These are phyloP conservation scores for Eragrostis tef DNA, from an alignment of 202 grass and related monocot genomes.

Conservation along the genomic window DNA sequence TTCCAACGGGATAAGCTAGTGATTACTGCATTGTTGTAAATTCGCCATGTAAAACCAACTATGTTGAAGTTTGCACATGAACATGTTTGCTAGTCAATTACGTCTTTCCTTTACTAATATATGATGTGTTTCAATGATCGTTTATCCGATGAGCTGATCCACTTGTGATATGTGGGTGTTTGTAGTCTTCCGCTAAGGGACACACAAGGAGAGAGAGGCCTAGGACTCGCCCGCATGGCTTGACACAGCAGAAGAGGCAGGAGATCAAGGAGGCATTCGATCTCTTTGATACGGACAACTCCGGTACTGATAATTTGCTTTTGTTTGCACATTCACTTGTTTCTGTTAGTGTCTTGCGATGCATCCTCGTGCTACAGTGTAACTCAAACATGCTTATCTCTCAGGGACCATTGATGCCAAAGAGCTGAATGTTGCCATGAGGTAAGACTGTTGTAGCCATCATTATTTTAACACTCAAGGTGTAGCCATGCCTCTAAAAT, in stretches of 20 bases:
- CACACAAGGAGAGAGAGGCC: conserved; percentile 65
- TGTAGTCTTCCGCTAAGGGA: conserved; percentile 57
- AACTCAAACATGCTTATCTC: conserved; percentile 12
- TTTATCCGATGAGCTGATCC: background rate
- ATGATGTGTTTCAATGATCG: background rate
- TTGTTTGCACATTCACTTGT: background rate
- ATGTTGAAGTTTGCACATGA: background rate
- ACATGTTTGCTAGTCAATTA: background rate
- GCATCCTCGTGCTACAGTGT: background rate
- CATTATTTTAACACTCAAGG: background rate
- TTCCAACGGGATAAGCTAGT: background rate
- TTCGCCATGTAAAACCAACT: background rate
- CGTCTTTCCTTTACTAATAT: background rate
- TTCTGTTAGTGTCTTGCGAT: background rate
- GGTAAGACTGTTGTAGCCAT: conserved; percentile 52
- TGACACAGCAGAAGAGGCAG: conserved; percentile 70
- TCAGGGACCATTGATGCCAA: conserved; percentile 85
- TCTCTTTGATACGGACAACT: conserved; percentile 84
- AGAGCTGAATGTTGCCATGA: conserved; percentile 94
- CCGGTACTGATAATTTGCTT: conserved; percentile 51
- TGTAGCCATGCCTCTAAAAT: background rate
- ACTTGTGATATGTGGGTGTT: background rate
- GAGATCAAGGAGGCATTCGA: conserved; percentile 93
- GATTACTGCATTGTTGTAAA: background rate
- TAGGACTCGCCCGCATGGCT: conserved; percentile 60